These are phyloP conservation scores for Magnolia kwangsiensis DNA, from an alignment of 164 flowering plant genomes.

Conservation along the genomic window DNA sequence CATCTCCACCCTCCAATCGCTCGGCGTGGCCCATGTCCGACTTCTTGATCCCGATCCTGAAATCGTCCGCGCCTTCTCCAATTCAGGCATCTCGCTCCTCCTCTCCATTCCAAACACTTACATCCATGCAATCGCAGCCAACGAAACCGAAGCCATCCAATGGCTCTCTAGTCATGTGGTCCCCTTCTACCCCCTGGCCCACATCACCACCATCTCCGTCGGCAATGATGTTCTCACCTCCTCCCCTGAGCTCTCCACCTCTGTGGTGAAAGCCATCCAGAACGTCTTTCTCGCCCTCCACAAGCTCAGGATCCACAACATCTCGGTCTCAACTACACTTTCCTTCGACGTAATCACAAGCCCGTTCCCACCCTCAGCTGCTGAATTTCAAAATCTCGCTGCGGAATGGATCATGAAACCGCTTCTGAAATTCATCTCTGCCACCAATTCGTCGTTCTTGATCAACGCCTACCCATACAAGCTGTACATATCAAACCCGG, in stretches of 20 bases:
- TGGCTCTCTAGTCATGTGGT: constrained; percentile 65
- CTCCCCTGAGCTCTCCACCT: constrained; percentile 26
- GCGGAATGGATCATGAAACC: constrained; percentile 37
- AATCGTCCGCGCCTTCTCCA: constrained; percentile 55
- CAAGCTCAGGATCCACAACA: constrained; percentile 49
- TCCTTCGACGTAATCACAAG: constrained; percentile 53
- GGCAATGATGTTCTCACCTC: constrained; percentile 41
- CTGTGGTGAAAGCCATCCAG: constrained; percentile 53
- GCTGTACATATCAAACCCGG: constrained; percentile 38
- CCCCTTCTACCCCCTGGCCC: constrained; percentile 29
- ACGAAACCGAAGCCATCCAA: constrained; percentile 49
- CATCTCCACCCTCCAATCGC: constrained; percentile 26
- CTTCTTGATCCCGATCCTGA: constrained; percentile 47
- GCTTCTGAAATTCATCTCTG: constrained; percentile 52
- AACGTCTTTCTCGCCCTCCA: constrained; percentile 47
- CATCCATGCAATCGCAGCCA: constrained; percentile 55
- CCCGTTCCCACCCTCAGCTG: constrained; percentile 71
- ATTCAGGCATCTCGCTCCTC: constrained; percentile 49
- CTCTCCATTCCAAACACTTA: constrained; percentile 65
- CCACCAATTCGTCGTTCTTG: constrained; percentile 65
- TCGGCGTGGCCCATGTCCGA: constrained; percentile 37
- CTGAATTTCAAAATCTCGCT: constrained; percentile 47
- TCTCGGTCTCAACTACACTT: constrained; percentile 73
- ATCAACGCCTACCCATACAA: constrained; percentile 67
- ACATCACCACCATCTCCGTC: constrained; percentile 59